A percentile compares a stretch with the other conserved stretches of the same genome.
These are phyloP conservation scores for Tillandsia fasciculata DNA, from an alignment of 176 grass and related monocot species.

Conservation along the genomic window DNA sequence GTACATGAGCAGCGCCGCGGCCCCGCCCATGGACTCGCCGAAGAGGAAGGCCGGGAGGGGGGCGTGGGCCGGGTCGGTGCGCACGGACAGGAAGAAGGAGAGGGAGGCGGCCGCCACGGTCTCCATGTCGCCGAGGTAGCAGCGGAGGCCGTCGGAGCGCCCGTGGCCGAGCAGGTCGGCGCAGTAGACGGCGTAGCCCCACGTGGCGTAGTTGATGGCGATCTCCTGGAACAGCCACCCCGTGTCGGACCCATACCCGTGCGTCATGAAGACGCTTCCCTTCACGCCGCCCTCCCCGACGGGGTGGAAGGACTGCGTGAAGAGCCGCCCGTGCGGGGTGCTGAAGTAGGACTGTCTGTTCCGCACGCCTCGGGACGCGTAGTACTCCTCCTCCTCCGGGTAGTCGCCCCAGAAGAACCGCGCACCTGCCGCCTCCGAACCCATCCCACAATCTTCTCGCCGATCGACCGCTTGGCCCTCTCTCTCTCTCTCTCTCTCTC, in stretches of 20 bases:
- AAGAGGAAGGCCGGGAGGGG: conserved; percentile 49
- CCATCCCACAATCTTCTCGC: background rate
- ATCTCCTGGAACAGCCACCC: conserved; percentile 64
- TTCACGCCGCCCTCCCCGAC: conserved; percentile 24
- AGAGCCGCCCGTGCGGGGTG: conserved; percentile 46
- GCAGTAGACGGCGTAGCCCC: conserved; percentile 64
- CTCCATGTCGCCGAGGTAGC: conserved; percentile 67
- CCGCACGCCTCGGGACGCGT: conserved; percentile 40
- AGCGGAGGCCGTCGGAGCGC: conserved; percentile 55
- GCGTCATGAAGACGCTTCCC: conserved; percentile 44
- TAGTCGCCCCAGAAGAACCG: conserved; percentile 56
- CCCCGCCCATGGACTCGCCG: conserved; percentile 72
- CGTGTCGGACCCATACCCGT: conserved; percentile 59
- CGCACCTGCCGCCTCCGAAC: background rate
- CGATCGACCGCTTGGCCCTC: background rate
- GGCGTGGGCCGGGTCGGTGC: conserved; percentile 14
- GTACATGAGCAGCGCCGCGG: conserved; percentile 51
- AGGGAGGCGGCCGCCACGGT: conserved; percentile 41
- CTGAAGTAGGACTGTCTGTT: conserved; percentile 40
- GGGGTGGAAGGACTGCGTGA: conserved; percentile 66
- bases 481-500: background rate
- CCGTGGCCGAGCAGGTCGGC: conserved; percentile 65
- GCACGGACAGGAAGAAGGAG: conserved; percentile 52
- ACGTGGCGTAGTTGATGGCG: conserved; percentile 42
- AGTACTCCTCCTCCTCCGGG: conserved; percentile 50